Evolutionary conservation across 345 rosid genomes (phyloP), one percentile per base, ranked within the genome.

Genomic region (Arabis alpina): DNA sequence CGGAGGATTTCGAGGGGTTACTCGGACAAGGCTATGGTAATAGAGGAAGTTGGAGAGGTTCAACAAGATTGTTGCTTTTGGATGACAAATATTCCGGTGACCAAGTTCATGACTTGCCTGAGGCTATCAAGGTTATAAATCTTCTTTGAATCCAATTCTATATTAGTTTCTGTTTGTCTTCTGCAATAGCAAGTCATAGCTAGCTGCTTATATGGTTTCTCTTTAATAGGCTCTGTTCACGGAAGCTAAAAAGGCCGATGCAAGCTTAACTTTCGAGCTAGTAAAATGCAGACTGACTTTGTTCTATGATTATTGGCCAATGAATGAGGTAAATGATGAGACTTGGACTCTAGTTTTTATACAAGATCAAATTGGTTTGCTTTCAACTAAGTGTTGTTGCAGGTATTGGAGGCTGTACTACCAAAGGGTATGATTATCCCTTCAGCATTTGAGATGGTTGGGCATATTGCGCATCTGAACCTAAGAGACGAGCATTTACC

Each of bases 401-500:
- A 93, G 97, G 66, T 93, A 56, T 86, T 93, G 85, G 96, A 87
- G 82, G 86, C 85, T 64, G 62, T 93, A 76, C 78, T 93, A 1
- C 97, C 98, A 2, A 74, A 82, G 30, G 91, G 86, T 80, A 68
- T 82, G 83, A 75, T 87, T 54, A 55, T 85, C 66, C 97, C 97
- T 71, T 88, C 97, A n/a, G 84, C 97, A 63, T 93, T 93, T 86
- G 96, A 88, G 75, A 85, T 85, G 64, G 86, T 88, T 27, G 97
- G 98, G 48, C 97, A 88, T 65, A 86, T 90, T 71, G 97, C 91
- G 8, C 98, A 93, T 64, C 76, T 93, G 47, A 93, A 93, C 73
- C 82, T 93, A 56, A 77, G 83, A 74, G 91, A 93, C 19, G 97
- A 85, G 71, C 96, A 86, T 79, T 61, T 82, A 36, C 88, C 91